Evolutionary conservation across 768 basidiomycete genomes (phyloP), one percentile per base, ranked within the genome.

Genomic region (Kwoniella mangroviensis): DNA sequence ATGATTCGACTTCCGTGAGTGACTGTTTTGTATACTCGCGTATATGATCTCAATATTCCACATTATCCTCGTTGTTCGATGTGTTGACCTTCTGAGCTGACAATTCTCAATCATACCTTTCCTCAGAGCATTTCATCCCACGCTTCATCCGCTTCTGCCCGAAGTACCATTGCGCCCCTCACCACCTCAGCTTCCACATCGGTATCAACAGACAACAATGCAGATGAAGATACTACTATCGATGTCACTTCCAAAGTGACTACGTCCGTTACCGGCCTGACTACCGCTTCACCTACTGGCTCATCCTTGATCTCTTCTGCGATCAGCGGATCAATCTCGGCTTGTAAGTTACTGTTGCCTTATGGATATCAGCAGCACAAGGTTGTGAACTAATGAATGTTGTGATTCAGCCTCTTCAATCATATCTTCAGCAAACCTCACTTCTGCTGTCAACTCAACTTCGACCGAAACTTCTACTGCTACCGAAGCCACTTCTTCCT

Each of bases 1-100:
- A 58, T 10, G 65, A 66, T 34, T 24, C 65, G 45, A 57, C 63
- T 22, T 49, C 65, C 13, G 53, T 55, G 40, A 66, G 52, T 40
- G 34, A 34, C 34, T 34, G 34, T 42, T 26, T 5, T 17, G 15
- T 17, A 42, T 43, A 28, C 22, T 28, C 9, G 9, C 56, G n/a
- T 28, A 15, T 28, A 58, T 34, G 34, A 1, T 1, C 34, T 34
- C 9, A 1, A 34, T 7, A 34, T 34, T 40, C 56, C 24, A 22
- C 15, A 58, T 51, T 51, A 51, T 51, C 15, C 0, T 51, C 21
- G 49, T 13, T 17, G 21, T 51, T 15, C 21, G 17, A 51, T 51
- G 34, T 34, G 34, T 34, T 34, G 34, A 34, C 34, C 34, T 34
- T 34, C 34, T 34, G 34, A 34, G 34, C 34, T 34, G 34, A 34